Evolutionary conservation across 805 yeast species (phyloP), one percentile per base, ranked within the genome.

Genomic region (Cyberlindnera subsufficiens): DNA sequence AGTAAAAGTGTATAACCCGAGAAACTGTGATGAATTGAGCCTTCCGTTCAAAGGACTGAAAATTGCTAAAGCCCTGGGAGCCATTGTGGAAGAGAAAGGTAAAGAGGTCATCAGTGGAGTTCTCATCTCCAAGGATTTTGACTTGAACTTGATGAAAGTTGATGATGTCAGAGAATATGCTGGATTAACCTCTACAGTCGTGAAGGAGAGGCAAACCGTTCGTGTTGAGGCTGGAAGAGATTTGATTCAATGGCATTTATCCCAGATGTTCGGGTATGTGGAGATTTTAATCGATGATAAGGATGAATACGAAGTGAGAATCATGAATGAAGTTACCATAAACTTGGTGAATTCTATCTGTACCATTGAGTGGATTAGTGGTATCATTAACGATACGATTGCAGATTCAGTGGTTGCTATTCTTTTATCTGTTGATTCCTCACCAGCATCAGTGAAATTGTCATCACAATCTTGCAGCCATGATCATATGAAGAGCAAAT

Each of bases 391-490:
- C 47, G 99, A 93, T 56, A 83, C 96, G 0, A 77, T 93, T 49
- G 99, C 99, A 0, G 99, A 93, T 58, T 82, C 96, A 14, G 85
- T 89, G 1, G 77, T 93, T 45, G 96, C 97, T 0, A 88, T 93
- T 32, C 63, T 93, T 29, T 74, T 91, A 64, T 86, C 96, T 36
- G 93, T 91, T 34, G 99, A 93, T 60, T 82, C 96, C 0, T 81
- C 96, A 0, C 96, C 96, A 10, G 95, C 96, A 2, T 87, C 97
- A 6, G 96, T 93, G 25, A 93, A 91, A 59, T 63, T 88, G 50
- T 80, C 96, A 13, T 80, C 95, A 6, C 73, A 74, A 42, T 50
- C 70, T 2, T 80, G 84, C 50, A 47, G 56, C 5, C 70, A 65
- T 45, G 35, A 42, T 6, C 32, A 32, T 13, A 15, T 27, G n/a